Percentiles rank a stretch among this genome's conserved stretches.
Conservation (phyloP, 2,329 filamentous ascomycete species). For the Alternaria conjuncta region DNA sequence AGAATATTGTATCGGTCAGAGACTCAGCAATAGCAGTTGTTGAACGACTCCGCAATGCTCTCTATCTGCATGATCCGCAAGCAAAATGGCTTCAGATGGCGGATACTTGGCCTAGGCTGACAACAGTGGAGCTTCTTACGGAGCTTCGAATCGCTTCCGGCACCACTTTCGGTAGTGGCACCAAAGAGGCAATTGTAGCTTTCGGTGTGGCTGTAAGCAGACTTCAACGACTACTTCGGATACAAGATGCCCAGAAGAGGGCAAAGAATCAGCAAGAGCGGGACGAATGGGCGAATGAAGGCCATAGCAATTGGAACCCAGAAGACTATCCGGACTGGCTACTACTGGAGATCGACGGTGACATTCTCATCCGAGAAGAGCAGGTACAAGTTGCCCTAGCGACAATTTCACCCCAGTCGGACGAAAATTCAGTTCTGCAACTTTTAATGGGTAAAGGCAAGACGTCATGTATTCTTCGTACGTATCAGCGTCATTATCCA, state of each 20-base stretch:
- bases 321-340: conserved; percentile 66
- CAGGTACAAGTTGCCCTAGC: conserved; percentile 68
- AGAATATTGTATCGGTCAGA: conserved; percentile 22
- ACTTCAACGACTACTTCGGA: conserved; percentile 55
- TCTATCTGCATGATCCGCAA: conserved; percentile 31
- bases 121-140: conserved; percentile 54
- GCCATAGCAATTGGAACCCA: conserved; percentile 65
- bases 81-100: conserved; percentile 52
- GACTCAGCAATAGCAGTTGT: conserved; percentile 15
- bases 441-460: conserved; percentile 73
- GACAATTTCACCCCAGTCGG: conserved; percentile 62
- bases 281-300: conserved; percentile 56
- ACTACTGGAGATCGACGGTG: conserved; percentile 69
- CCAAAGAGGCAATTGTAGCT: conserved; percentile 51
- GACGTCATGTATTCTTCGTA: conserved; percentile 65
- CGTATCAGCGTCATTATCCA: neutral
- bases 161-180: conserved; percentile 39
- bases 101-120: conserved; percentile 57
- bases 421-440: conserved; percentile 66
- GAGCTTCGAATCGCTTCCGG: conserved; percentile 52
- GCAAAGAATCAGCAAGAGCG: conserved; percentile 28
- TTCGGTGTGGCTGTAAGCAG: conserved; percentile 55
- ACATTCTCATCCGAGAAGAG: conserved; percentile 66
- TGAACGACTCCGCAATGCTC: conserved; percentile 7
- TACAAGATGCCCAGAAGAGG: conserved; percentile 45